Percentiles rank a stretch among this genome's conserved stretches.
Evolutionary conservation across 177 flowering plant species (phyloP).

Genomic region (Tripterygium wilfordii): DNA sequence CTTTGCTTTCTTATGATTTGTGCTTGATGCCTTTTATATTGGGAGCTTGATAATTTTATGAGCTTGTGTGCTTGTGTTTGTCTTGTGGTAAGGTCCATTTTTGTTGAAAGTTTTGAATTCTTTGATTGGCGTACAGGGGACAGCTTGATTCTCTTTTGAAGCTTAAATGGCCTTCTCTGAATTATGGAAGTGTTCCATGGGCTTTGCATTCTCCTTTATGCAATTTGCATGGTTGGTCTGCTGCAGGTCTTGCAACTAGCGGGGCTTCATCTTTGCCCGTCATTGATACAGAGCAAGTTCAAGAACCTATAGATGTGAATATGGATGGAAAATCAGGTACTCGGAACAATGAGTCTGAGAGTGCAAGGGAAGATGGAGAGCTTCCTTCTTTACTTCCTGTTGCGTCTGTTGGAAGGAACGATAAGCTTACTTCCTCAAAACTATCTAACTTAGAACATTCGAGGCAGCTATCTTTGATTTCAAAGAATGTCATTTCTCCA

Average conservation of each 20-base stretch:
- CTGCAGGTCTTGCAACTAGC: constrained; percentile 22
- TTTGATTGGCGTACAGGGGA: constrained; percentile 80
- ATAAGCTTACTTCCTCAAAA: constrained; percentile 26
- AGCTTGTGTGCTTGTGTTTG: too few relatives aligned
- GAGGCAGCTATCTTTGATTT: constrained; percentile 50
- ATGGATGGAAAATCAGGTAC: constrained; percentile 31
- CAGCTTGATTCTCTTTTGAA: constrained; percentile 69
- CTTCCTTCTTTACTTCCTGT: constrained; percentile 60
- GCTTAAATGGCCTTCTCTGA: constrained; percentile 75
- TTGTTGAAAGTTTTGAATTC: constrained; percentile 31
- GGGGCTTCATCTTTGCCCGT: constrained; percentile 32
- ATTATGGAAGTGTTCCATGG: constrained; percentile 76
- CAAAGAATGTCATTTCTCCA: constrained; percentile 56
- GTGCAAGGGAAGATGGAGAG: constrained; percentile 88
- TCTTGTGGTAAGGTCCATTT: too few relatives aligned
- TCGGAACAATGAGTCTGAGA: constrained; percentile 57
- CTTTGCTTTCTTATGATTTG: constrained; percentile 1
- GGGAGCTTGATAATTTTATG: too few relatives aligned
- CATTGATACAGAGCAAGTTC: constrained; percentile 37
- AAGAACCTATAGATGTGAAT: constrained; percentile 31
- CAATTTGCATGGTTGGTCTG: constrained; percentile 58
- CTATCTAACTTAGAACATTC: constrained; percentile 48
- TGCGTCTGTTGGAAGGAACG: constrained; percentile 25
- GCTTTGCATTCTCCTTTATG: constrained; percentile 60
- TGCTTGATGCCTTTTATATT: too few relatives aligned